phyloP scores from a whole-genome alignment of 805 yeast species.

The Wickerhamomyces canadensis region DNA sequence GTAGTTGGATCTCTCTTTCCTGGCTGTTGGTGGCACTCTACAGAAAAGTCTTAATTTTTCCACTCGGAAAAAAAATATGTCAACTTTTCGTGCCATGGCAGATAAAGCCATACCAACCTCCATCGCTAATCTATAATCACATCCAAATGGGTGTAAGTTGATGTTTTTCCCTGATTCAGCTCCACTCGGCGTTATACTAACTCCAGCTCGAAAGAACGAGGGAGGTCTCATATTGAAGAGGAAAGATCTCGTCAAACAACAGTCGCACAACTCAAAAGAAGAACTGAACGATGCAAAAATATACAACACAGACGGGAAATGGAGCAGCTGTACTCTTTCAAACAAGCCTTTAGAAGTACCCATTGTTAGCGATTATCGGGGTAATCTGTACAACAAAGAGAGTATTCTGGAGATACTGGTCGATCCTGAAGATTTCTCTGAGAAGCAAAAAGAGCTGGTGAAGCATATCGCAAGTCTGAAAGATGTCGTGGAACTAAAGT shows the following conservation, averaged over 20 bases:
- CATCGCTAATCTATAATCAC: too few species aligned
- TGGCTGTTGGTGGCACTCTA: neutral
- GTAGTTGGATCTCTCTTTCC: neutral
- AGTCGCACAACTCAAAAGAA: conserved; percentile 2
- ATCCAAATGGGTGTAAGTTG: conserved; percentile 4
- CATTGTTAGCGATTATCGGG: conserved; percentile 64
- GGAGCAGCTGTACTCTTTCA: conserved; percentile 44
- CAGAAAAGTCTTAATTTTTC: too few species aligned
- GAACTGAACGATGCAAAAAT: conserved; percentile 18
- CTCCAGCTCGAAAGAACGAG: conserved; percentile 38
- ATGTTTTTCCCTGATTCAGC: neutral
- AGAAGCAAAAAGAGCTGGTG: conserved; percentile 21
- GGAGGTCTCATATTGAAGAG: conserved; percentile 70
- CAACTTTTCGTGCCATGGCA: too few species aligned
- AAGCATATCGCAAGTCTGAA: conserved; percentile 33
- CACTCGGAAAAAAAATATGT: too few species aligned
- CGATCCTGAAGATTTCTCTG: conserved; percentile 25
- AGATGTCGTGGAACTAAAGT: conserved; percentile 40
- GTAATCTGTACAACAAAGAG: conserved; percentile 61
- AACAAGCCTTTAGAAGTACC: conserved; percentile 41
- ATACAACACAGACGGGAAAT: conserved; percentile 26
- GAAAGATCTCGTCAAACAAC: conserved; percentile 37
- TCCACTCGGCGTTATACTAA: too few species aligned
- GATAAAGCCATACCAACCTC: too few species aligned
- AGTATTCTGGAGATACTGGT: conserved; percentile 53